phyloP scores from a whole-genome alignment of 495 filamentous ascomycete species.

The Aspergillus hancockii region DNA sequence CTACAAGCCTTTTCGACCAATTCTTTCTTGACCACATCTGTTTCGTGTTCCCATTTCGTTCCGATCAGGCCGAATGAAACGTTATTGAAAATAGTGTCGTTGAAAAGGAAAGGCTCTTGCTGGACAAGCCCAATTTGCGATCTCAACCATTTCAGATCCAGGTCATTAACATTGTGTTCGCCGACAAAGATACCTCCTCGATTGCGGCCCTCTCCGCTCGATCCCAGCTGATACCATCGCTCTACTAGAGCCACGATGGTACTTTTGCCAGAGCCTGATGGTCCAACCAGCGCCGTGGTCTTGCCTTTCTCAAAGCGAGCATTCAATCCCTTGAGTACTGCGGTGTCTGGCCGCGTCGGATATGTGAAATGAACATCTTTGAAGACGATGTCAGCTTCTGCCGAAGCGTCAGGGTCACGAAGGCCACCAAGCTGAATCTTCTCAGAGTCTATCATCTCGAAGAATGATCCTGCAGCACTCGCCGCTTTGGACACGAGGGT shows the following conservation, averaged over 20 bases:
- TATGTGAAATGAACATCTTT: constrained; percentile 64
- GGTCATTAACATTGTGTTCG: constrained; percentile 46
- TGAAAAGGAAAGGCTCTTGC: constrained; percentile 73
- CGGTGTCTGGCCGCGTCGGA: constrained; percentile 41
- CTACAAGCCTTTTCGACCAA: constrained; percentile 29
- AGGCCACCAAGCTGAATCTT: constrained; percentile 35
- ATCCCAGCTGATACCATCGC: constrained; percentile 56
- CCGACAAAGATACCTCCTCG: constrained; percentile 52
- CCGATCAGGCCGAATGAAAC: constrained; percentile 64
- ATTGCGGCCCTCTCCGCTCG: background rate
- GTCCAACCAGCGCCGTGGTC: constrained; percentile 59
- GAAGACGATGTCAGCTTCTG: constrained; percentile 55
- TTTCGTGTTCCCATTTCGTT: constrained; percentile 54
- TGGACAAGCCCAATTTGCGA: constrained; percentile 66
- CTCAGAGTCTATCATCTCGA: constrained; percentile 48
- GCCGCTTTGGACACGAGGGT: constrained; percentile 51
- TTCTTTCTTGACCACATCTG: constrained; percentile 50
- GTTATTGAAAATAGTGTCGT: constrained; percentile 66
- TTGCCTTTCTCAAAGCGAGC: constrained; percentile 43
- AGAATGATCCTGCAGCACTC: constrained; percentile 44
- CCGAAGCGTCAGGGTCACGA: constrained; percentile 23
- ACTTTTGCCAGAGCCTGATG: constrained; percentile 63
- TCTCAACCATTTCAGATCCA: constrained; percentile 65
- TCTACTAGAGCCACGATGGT: constrained; percentile 67
- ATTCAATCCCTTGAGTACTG: constrained; percentile 44